Conservation (phyloP, 495 filamentous ascomycete species). For the Lasiosphaeris hirsuta region DNA sequence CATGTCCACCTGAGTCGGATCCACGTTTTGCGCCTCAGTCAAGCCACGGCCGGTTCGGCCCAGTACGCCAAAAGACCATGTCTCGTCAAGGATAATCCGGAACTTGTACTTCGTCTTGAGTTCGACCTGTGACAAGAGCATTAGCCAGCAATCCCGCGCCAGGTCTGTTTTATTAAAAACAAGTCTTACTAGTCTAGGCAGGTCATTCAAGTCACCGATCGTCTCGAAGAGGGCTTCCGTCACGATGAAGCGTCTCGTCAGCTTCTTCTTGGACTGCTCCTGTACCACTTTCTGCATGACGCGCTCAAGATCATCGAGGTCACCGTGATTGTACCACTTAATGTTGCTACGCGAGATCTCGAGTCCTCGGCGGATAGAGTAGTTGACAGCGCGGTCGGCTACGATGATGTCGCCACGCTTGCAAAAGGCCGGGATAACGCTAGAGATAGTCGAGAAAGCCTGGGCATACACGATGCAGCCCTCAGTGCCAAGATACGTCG, state of each 20-base stretch:
- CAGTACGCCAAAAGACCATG: conserved; percentile 91
- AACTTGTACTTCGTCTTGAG: conserved; percentile 94
- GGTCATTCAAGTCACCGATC: conserved; percentile 76
- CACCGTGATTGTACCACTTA: conserved; percentile 92
- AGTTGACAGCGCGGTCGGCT: conserved; percentile 92
- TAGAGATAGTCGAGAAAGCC: conserved; percentile 89
- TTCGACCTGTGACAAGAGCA: conserved; percentile 54
- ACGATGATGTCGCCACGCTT: conserved; percentile 98
- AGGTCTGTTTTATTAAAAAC: neutral
- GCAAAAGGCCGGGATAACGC: conserved; percentile 91
- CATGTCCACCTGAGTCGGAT: conserved; percentile 88
- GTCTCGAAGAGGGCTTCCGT: conserved; percentile 95
- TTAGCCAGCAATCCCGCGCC: conserved; percentile 27
- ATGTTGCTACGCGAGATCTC: conserved; percentile 89
- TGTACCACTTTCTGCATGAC: conserved; percentile 81
- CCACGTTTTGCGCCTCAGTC: conserved; percentile 94
- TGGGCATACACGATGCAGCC: conserved; percentile 94
- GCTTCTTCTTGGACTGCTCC: conserved; percentile 80
- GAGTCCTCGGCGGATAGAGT: conserved; percentile 87
- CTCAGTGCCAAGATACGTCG: conserved; percentile 77
- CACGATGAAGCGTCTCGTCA: conserved; percentile 92
- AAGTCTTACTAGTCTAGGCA: conserved; percentile 74
- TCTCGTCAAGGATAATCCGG: conserved; percentile 94
- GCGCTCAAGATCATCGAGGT: conserved; percentile 87
- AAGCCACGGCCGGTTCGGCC: conserved; percentile 86